Conservation (phyloP, 768 basidiomycete genomes). For the Hirschioporus abietinus region DNA sequence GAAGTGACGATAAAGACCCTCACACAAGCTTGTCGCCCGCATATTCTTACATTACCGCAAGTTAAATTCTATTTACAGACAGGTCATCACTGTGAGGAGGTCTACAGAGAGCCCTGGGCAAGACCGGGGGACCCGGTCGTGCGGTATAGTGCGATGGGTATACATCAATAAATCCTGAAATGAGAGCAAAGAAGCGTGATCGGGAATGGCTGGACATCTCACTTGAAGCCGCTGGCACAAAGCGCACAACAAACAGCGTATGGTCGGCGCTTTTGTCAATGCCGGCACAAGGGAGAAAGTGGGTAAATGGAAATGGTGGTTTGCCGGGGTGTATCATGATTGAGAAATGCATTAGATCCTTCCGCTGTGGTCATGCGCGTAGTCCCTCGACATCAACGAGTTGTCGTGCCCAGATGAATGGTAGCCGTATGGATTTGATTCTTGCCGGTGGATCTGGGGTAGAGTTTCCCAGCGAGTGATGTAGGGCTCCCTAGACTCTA, state of each 20-base stretch:
- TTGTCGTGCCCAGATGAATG: constrained; percentile 3
- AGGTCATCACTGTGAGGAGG: background rate
- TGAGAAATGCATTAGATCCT: background rate
- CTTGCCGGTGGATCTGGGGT: background rate
- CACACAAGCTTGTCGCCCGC: background rate
- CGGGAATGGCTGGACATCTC: background rate
- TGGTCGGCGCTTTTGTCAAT: background rate
- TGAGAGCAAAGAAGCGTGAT: background rate
- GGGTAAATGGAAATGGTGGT: background rate
- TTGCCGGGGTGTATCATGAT: background rate
- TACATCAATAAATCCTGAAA: background rate
- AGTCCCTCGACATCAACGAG: background rate
- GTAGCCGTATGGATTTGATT: constrained; percentile 19
- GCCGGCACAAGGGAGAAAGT: background rate
- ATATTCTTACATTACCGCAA: constrained; percentile 1
- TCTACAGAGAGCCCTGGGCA: background rate
- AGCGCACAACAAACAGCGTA: background rate
- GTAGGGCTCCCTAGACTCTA: constrained; percentile 58
- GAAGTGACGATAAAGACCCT: background rate
- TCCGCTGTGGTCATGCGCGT: background rate
- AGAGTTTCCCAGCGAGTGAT: constrained; percentile 30
- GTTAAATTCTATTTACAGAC: background rate
- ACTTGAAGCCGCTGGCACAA: background rate
- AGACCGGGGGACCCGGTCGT: background rate
- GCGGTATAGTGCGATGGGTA: constrained; percentile 1